Percentiles rank a stretch among this genome's conserved stretches.
Evolutionary conservation across 306 rosid species (phyloP).

Genomic region (Prunus padus): DNA sequence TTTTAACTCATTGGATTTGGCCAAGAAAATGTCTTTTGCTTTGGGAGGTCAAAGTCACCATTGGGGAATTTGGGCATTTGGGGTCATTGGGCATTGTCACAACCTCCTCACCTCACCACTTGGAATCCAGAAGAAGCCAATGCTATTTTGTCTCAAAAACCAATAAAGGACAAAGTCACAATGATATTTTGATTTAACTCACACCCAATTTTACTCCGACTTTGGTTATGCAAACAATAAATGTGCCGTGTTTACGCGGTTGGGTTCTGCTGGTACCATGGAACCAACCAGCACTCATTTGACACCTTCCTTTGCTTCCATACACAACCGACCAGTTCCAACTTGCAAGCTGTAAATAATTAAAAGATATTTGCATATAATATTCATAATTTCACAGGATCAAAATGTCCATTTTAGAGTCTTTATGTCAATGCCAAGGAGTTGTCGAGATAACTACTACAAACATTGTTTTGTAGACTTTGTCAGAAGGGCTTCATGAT

Average conservation of each 20-base stretch:
- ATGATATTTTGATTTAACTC: slow-evolving; percentile 10
- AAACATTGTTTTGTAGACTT: too few relatives aligned
- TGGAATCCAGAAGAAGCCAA: slow-evolving; percentile 1
- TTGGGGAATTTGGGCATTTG: too few relatives aligned
- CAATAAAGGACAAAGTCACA: neutral
- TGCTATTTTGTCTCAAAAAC: slow-evolving; percentile 1
- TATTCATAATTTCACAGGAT: neutral
- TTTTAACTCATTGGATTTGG: neutral
- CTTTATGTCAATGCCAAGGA: too few relatives aligned
- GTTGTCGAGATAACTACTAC: too few relatives aligned
- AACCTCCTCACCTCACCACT: neutral
- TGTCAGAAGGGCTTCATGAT: too few relatives aligned
- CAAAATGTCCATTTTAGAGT: too few relatives aligned
- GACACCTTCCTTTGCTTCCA: neutral
- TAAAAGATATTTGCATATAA: neutral
- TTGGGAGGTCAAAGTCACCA: neutral
- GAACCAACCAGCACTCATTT: slow-evolving; percentile 3
- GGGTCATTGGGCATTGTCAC: neutral
- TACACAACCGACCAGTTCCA: neutral
- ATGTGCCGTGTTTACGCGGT: slow-evolving; percentile 11
- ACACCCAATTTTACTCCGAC: too few relatives aligned
- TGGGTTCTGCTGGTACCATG: slow-evolving; percentile 1
- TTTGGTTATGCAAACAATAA: neutral
- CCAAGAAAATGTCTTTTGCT: neutral
- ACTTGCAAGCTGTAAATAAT: neutral